Evolutionary conservation across 2,329 filamentous ascomycete species (phyloP).

Genomic region (Sphaerostilbella broomeana): DNA sequence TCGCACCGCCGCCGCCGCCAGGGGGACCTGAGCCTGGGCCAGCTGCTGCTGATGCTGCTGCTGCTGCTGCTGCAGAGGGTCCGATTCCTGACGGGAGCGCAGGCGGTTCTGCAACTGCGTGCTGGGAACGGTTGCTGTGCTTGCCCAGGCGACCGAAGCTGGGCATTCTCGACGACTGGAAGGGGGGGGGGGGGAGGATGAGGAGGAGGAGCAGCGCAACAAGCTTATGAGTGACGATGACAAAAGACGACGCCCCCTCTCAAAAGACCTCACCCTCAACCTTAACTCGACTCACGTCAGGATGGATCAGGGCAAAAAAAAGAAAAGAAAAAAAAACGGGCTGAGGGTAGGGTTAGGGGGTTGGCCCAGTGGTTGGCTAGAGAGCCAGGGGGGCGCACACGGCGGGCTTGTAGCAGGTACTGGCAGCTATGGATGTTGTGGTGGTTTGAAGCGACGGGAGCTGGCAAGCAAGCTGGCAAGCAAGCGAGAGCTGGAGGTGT

Average conservation of each 20-base stretch:
- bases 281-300: too few species aligned
- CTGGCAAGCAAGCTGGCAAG: too few species aligned
- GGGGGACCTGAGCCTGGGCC: slow-evolving; percentile 16
- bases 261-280: too few species aligned
- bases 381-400: too few species aligned
- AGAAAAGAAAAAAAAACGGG: background rate
- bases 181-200: background rate
- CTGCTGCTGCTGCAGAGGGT: slow-evolving; percentile 19
- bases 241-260: too few species aligned
- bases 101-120: slow-evolving; percentile 42
- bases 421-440: too few species aligned
- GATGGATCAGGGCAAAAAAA: background rate
- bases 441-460: too few species aligned
- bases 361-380: too few species aligned
- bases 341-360: background rate
- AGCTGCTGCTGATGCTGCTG: slow-evolving; percentile 25
- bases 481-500: too few species aligned
- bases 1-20: slow-evolving; percentile 1
- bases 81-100: slow-evolving; percentile 23
- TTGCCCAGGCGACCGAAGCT: slow-evolving; percentile 48
- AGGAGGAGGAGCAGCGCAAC: background rate
- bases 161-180: slow-evolving; percentile 10
- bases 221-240: background rate
- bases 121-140: slow-evolving; percentile 52
- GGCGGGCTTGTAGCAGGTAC: too few species aligned